These are phyloP conservation scores for Mycena crocata DNA, from an alignment of 768 basidiomycete genomes.

Conservation along the genomic window DNA sequence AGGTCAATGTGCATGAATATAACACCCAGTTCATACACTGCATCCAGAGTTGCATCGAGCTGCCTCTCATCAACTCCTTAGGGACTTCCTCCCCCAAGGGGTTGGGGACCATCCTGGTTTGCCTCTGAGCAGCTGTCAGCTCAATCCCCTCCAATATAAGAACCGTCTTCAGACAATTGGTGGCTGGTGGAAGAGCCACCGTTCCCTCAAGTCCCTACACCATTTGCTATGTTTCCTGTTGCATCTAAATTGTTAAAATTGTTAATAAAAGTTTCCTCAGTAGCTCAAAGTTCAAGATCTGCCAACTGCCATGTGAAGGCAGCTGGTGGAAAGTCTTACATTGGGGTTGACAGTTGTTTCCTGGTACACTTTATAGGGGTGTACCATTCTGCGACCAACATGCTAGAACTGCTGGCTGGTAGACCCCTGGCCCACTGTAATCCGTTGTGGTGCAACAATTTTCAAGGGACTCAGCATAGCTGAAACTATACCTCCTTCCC, in stretches of 20 bases:
- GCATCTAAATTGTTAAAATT: not conserved
- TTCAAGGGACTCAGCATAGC: no score
- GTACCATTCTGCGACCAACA: not conserved
- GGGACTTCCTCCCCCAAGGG: not conserved
- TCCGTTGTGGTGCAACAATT: constrained; percentile 6
- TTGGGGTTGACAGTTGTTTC: not conserved
- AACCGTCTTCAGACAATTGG: not conserved
- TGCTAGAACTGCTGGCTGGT: constrained; percentile 22
- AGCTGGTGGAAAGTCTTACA: not conserved
- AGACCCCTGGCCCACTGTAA: constrained; percentile 13
- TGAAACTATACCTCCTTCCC: no score
- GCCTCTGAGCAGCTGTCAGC: constrained; percentile 6
- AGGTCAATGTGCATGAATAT: no score
- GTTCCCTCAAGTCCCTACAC: not conserved
- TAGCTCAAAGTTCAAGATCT: not conserved
- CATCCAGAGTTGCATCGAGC: constrained; percentile 9
- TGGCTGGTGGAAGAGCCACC: constrained; percentile 12
- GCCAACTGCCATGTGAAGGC: constrained; percentile 1
- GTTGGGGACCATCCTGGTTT: constrained; percentile 4
- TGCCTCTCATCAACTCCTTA: not conserved
- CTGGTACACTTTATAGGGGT: not conserved
- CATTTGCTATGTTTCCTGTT: not conserved
- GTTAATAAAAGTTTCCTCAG: not conserved
- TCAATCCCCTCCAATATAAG: not conserved
- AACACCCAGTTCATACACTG: not conserved